phyloP scores from a whole-genome alignment of 306 rosid genomes.

The Arachis stenosperma region DNA sequence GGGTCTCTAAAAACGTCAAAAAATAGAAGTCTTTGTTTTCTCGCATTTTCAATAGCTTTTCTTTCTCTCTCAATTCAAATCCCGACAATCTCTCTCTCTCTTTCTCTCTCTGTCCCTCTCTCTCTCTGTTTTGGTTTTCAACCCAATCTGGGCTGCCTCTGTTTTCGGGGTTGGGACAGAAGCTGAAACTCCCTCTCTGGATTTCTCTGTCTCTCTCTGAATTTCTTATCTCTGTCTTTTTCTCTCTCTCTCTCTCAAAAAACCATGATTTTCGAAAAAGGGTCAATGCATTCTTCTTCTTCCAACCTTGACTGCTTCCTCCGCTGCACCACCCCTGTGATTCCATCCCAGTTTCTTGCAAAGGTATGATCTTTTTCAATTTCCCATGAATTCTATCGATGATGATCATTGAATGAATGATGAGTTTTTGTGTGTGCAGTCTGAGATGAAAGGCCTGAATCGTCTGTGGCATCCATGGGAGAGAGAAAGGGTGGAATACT shows the following conservation, averaged over 20 bases:
- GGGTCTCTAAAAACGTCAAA: constrained; percentile 55
- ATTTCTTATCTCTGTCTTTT: constrained; percentile 5
- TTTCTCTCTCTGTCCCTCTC: not conserved
- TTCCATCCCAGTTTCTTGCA: constrained; percentile 77
- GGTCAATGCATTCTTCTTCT: constrained; percentile 61
- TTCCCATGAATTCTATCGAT: not conserved
- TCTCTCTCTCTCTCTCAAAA: not conserved
- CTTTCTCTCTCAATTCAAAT: constrained; percentile 35
- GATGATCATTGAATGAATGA: not conserved
- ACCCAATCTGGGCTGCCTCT: constrained; percentile 39
- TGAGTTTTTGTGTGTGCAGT: constrained; percentile 42
- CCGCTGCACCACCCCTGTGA: constrained; percentile 78
- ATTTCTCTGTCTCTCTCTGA: constrained; percentile 36
- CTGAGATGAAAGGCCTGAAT: constrained; percentile 75
- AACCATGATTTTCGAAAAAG: constrained; percentile 62
- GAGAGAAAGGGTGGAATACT: constrained; percentile 84
- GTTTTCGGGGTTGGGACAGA: constrained; percentile 71
- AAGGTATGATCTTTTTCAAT: constrained; percentile 53
- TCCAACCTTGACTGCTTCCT: constrained; percentile 88
- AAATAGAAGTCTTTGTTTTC: constrained; percentile 49
- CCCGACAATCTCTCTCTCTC: not conserved
- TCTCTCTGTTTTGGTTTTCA: not conserved
- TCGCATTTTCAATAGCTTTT: constrained; percentile 54
- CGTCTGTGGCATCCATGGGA: constrained; percentile 98
- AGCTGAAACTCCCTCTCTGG: constrained; percentile 45